Percentiles rank a stretch among this genome's conserved stretches.
These are phyloP conservation scores for Arthroderma uncinatum DNA, from an alignment of 2,329 filamentous ascomycete genomes.

Conservation along the genomic window DNA sequence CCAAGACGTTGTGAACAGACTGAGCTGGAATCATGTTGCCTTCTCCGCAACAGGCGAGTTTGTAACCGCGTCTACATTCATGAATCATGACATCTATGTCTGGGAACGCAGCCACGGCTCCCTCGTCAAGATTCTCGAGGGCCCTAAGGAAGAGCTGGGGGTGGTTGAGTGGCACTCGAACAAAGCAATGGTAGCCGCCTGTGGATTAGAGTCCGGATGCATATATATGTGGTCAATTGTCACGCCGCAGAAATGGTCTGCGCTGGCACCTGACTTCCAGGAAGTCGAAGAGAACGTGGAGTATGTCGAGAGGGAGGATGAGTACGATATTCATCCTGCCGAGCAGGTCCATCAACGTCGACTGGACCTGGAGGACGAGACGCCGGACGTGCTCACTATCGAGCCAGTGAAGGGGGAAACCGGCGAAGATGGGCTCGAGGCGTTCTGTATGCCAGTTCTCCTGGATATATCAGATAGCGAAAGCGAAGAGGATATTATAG, in stretches of 20 bases:
- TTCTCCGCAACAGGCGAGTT: constrained; percentile 94
- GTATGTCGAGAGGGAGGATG: constrained; percentile 89
- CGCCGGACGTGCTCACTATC: constrained; percentile 76
- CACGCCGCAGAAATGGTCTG: constrained; percentile 93
- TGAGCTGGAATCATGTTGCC: constrained; percentile 94
- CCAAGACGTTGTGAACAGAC: constrained; percentile 87
- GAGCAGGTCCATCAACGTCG: constrained; percentile 88
- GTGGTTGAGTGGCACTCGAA: constrained; percentile 96
- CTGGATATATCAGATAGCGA: constrained; percentile 88
- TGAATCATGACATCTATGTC: constrained; percentile 97
- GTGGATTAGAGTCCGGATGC: constrained; percentile 80
- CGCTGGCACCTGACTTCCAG: constrained; percentile 87
- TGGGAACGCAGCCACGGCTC: constrained; percentile 93
- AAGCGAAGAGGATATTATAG: constrained; percentile 76
- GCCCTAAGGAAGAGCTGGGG: constrained; percentile 89
- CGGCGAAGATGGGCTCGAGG: constrained; percentile 42
- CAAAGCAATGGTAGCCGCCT: constrained; percentile 75
- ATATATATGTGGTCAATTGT: constrained; percentile 96
- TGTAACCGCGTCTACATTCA: constrained; percentile 89
- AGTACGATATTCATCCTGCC: constrained; percentile 93
- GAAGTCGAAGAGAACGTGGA: constrained; percentile 98
- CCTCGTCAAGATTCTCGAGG: constrained; percentile 91
- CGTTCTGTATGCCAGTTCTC: constrained; percentile 89
- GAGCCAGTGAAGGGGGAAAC: constrained; percentile 54
- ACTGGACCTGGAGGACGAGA: constrained; percentile 83